phyloP scores from a whole-genome alignment of 2,329 filamentous ascomycete genomes.

The Penicillium occitanis region DNA sequence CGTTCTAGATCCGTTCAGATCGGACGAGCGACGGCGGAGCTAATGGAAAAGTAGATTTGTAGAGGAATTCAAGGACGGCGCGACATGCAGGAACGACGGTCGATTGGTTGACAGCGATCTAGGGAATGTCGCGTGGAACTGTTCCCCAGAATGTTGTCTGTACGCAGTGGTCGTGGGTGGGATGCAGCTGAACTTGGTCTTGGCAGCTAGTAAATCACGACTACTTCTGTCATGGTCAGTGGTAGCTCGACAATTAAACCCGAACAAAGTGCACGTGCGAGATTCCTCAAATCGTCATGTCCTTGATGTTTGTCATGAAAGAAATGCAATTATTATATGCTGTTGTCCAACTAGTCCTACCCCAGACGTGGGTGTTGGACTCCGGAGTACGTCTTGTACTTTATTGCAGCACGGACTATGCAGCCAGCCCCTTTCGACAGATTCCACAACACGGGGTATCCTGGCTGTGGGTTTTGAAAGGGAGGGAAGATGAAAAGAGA shows the following conservation, averaged over 20 bases:
- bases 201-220: slow-evolving; percentile 1
- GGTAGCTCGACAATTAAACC: not conserved
- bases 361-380: slow-evolving; percentile 5
- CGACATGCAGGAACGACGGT: slow-evolving; percentile 20
- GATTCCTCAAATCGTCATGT: not conserved
- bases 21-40: slow-evolving; percentile 7
- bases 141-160: not conserved
- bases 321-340: not conserved
- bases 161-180: not conserved
- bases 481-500: not conserved
- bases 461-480: not conserved
- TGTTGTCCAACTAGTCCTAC: not conserved
- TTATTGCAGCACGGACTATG: slow-evolving; percentile 13
- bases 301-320: not conserved
- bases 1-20: slow-evolving; percentile 11
- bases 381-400: not conserved
- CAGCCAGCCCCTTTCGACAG: slow-evolving; percentile 10
- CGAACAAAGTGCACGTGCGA: not conserved
- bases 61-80: slow-evolving; percentile 8
- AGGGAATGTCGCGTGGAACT: slow-evolving; percentile 20
- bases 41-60: not conserved
- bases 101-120: slow-evolving; percentile 11
- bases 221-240: not conserved
- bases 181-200: slow-evolving; percentile 12
- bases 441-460: not conserved